Evolutionary conservation across 139 green algal genomes (phyloP).

Genomic region (Picochlorum sp.): DNA sequence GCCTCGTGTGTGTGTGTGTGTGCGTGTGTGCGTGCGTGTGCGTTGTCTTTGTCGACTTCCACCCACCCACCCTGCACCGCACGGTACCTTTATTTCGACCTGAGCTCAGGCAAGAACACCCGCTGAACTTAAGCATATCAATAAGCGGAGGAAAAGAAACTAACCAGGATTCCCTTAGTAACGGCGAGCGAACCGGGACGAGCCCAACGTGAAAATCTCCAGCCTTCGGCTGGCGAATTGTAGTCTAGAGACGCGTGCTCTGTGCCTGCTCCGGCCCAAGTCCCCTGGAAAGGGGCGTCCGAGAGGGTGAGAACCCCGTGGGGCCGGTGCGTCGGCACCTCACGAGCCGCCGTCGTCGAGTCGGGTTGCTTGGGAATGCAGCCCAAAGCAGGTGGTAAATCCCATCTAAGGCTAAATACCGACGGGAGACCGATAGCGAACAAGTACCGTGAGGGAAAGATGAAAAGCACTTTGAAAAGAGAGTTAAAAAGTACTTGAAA

Average conservation of each 20-base stretch:
- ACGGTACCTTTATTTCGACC: conserved; percentile 38
- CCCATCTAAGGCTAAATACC: conserved; percentile 90
- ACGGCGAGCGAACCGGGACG: conserved; percentile 75
- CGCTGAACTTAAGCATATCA: conserved; percentile 92
- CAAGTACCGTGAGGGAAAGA: conserved; percentile 95
- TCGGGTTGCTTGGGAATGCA: conserved; percentile 89
- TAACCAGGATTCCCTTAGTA: conserved; percentile 85
- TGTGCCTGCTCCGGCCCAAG: conserved; percentile 43
- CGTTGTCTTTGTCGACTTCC: too few relatives aligned
- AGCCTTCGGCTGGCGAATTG: conserved; percentile 59
- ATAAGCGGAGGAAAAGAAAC: conserved; percentile 91
- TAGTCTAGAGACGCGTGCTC: conserved; percentile 76
- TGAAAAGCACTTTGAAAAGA: conserved; percentile 97
- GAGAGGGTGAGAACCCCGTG: conserved; percentile 84
- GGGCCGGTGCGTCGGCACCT: conserved; percentile 33
- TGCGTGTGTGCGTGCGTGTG: too few relatives aligned
- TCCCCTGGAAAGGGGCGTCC: conserved; percentile 64
- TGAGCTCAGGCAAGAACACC: conserved; percentile 82
- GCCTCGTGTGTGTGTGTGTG: background rate
- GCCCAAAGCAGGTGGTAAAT: conserved; percentile 85
- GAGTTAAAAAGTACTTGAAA: conserved; percentile 94
- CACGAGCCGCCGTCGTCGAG: conserved; percentile 70
- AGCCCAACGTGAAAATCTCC: conserved; percentile 76
- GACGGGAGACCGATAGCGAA: conserved; percentile 89
- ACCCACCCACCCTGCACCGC: conserved; percentile 76